Conservation (phyloP, 2,329 filamentous ascomycete genomes). For the Fusarium bactridioides region DNA sequence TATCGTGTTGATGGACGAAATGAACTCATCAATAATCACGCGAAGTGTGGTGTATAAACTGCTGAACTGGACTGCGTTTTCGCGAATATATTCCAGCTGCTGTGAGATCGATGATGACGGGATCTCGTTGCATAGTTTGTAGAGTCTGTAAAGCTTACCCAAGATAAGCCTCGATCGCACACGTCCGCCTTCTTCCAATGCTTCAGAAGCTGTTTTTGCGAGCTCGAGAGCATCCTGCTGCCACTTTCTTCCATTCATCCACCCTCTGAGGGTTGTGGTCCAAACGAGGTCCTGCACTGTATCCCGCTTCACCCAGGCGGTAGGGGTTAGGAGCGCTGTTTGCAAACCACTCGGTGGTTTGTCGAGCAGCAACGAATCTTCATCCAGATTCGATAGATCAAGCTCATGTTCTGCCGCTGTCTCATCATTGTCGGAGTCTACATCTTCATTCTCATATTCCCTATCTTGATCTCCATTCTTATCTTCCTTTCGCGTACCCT, state of each 20-base stretch:
- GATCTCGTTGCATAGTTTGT: slow-evolving; percentile 20
- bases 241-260: slow-evolving; percentile 32
- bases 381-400: background rate
- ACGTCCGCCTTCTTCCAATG: background rate
- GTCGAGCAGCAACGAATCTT: slow-evolving; percentile 35
- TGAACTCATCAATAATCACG: slow-evolving; percentile 5
- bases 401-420: background rate
- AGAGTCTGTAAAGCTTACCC: slow-evolving; percentile 13
- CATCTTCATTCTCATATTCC: background rate
- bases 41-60: slow-evolving; percentile 14
- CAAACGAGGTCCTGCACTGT: slow-evolving; percentile 5
- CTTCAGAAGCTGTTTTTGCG: background rate
- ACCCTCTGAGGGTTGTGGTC: slow-evolving; percentile 4
- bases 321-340: background rate
- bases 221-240: background rate
- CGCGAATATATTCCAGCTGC: slow-evolving; percentile 25
- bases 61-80: background rate
- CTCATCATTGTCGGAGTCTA: background rate
- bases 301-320: slow-evolving; percentile 9
- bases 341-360: slow-evolving; percentile 7
- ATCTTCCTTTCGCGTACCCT: background rate
- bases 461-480: background rate
- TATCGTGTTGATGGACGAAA: slow-evolving; percentile 1
- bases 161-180: slow-evolving; percentile 20
- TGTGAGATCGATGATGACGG: slow-evolving; percentile 14